A percentile compares a stretch with the other conserved stretches of the same genome.
Conservation (phyloP, 169 alveolate genomes). For the Cryptosporidium ubiquitum region DNA sequence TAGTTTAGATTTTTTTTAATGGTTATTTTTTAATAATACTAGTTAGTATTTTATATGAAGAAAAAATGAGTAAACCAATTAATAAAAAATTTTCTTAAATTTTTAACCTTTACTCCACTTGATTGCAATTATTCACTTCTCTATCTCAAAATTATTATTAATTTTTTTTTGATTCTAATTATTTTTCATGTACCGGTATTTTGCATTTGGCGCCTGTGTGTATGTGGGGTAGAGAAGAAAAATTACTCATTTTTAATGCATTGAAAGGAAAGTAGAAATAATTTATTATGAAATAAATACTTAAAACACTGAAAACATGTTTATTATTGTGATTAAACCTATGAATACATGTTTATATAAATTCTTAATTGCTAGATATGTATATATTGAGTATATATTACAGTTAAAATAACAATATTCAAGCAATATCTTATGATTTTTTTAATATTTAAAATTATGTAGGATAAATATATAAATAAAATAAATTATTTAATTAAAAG, state of each 20-base stretch:
- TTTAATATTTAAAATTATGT: neutral
- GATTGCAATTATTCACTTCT: neutral
- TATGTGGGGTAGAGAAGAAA: neutral
- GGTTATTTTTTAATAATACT: neutral
- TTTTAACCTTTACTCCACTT: no score
- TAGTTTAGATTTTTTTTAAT: no score
- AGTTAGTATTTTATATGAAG: neutral
- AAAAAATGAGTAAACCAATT: no score
- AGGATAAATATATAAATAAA: neutral
- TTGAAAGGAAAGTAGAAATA: neutral
- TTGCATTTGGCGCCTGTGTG: constrained; percentile 4
- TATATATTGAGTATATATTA: no score
- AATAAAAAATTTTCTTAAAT: no score
- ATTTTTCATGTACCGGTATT: neutral
- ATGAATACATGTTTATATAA: no score
- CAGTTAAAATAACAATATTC: no score
- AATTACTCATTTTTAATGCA: neutral
- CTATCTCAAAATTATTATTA: constrained; percentile 1
- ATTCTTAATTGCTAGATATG: no score
- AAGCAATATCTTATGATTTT: no score
- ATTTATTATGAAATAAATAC: no score
- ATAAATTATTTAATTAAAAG: neutral
- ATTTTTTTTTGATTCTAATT: neutral
- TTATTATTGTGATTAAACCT: no score
- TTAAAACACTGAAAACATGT: no score